A percentile compares a stretch with the other conserved stretches of the same genome.
phyloP scores from a whole-genome alignment of 345 rosid genomes.

The Gossypium anomalum region DNA sequence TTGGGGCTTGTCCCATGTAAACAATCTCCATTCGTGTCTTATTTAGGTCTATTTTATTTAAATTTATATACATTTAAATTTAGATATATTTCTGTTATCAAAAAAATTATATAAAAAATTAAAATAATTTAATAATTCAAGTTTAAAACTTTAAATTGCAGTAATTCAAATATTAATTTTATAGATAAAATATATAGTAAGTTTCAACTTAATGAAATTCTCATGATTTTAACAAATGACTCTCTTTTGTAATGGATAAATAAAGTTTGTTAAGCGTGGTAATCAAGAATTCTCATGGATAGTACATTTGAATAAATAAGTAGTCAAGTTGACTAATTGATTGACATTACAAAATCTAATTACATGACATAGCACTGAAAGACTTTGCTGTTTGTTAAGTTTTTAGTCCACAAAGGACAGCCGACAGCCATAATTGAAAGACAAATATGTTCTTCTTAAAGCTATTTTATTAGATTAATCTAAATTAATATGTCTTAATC shows the following conservation, averaged over 20 bases:
- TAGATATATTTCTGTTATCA: too few relatives aligned
- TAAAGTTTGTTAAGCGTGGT: neutral
- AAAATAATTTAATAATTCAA: too few relatives aligned
- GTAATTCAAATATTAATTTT: too few relatives aligned
- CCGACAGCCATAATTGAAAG: conserved; percentile 10
- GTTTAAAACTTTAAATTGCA: too few relatives aligned
- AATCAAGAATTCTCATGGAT: neutral
- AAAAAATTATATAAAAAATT: too few relatives aligned
- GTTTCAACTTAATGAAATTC: too few relatives aligned
- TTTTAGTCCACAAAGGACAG: conserved; percentile 1
- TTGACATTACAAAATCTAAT: neutral
- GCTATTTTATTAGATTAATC: neutral
- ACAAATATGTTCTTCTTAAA: neutral
- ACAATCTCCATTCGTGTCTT: too few relatives aligned
- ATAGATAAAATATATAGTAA: too few relatives aligned
- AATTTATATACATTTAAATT: too few relatives aligned
- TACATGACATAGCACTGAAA: neutral
- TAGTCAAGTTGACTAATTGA: conserved; percentile 5
- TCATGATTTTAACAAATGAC: neutral
- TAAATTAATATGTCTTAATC: neutral
- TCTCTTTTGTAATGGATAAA: neutral
- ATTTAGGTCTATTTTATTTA: too few relatives aligned
- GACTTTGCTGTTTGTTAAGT: neutral
- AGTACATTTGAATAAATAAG: neutral
- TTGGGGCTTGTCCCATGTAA: too few relatives aligned